Evolutionary conservation across 78 protist genomes (phyloP).

Genomic region (Andalucia godoyi): DNA sequence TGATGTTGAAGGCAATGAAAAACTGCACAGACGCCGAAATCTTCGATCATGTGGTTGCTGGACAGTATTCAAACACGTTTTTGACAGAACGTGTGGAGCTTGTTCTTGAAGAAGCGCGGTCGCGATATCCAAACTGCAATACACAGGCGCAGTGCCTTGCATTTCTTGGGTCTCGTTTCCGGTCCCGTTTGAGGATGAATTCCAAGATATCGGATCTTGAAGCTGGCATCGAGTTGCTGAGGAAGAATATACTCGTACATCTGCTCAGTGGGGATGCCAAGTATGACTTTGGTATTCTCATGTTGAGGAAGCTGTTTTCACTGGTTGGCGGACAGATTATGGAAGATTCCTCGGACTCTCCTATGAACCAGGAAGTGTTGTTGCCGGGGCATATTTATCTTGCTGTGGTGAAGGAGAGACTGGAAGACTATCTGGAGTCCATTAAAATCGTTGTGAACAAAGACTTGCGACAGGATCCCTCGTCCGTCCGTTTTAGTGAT

Average conservation of each 20-base stretch:
- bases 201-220: constrained; percentile 1
- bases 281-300: constrained; percentile 54
- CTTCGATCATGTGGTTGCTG: not conserved
- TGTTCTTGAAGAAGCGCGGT: constrained; percentile 27
- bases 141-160: constrained; percentile 28
- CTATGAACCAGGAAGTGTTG: constrained; percentile 65
- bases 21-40: not conserved
- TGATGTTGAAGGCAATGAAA: constrained; percentile 41
- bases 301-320: not conserved
- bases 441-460: not conserved
- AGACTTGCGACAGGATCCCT: not conserved
- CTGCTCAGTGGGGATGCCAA: constrained; percentile 52
- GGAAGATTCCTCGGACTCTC: constrained; percentile 67
- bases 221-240: constrained; percentile 46
- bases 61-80: constrained; percentile 21
- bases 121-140: constrained; percentile 10
- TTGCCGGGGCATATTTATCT: constrained; percentile 58
- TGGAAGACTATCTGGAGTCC: constrained; percentile 22
- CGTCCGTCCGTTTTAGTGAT: no score
- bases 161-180: constrained; percentile 27
- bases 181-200: not conserved
- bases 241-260: constrained; percentile 58
- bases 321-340: constrained; percentile 14
- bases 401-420: constrained; percentile 30
- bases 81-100: constrained; percentile 53